These are phyloP conservation scores for Colletotrichum eremochloae DNA, from an alignment of 2,329 filamentous ascomycete genomes.

Conservation along the genomic window DNA sequence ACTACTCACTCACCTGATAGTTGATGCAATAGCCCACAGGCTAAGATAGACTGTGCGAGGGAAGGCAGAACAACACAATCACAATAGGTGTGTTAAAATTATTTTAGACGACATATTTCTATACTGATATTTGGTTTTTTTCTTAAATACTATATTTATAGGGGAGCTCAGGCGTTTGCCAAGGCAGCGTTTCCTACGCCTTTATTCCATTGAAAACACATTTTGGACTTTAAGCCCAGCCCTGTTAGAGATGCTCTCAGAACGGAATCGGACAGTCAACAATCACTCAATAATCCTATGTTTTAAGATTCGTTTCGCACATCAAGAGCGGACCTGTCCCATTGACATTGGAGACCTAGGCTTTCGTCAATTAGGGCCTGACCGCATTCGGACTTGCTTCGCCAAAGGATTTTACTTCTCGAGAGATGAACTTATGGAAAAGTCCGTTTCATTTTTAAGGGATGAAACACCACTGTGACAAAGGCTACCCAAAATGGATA, in stretches of 20 bases:
- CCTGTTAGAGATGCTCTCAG: conserved; percentile 17
- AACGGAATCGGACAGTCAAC: background rate
- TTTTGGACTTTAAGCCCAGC: background rate
- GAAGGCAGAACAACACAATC: too few relatives aligned
- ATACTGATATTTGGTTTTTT: too few relatives aligned
- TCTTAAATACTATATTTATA: too few relatives aligned
- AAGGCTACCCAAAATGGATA: background rate
- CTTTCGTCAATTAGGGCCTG: too few relatives aligned
- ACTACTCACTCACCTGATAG: too few relatives aligned
- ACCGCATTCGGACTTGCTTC: background rate
- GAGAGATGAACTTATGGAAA: too few relatives aligned
- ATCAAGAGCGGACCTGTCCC: background rate
- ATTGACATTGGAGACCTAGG: background rate
- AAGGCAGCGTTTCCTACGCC: background rate
- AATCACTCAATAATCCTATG: background rate
- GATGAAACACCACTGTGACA: background rate
- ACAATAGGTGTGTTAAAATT: too few relatives aligned
- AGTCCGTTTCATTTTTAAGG: background rate
- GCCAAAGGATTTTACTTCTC: too few relatives aligned
- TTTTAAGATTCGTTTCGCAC: conserved; percentile 9
- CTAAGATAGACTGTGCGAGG: too few relatives aligned
- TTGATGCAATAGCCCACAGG: too few relatives aligned
- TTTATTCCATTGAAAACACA: background rate
- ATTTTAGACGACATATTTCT: too few relatives aligned
- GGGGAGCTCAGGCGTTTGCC: background rate